Evolutionary conservation across 192 early-diverging fungal species (phyloP), one percentile per base, ranked within the genome.

Genomic region (Coemansia pectinata): DNA sequence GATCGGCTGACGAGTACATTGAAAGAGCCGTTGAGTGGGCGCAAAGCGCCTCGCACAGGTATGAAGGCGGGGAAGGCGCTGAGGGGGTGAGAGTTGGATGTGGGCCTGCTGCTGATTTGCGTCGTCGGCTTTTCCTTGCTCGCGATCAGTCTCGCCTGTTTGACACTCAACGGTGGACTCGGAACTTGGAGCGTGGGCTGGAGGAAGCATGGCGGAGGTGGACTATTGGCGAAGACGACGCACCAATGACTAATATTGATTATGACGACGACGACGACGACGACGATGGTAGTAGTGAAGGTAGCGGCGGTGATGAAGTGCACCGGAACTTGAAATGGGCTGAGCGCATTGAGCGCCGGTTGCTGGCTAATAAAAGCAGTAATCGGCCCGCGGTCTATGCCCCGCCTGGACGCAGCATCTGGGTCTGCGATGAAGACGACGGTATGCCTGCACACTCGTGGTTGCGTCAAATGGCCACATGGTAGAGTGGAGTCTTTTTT

Each of bases 141-240:
- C 87, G 95, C 34, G 96, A 98, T 47, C 68, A 58, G n/a, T 91
- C 88, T 42, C 85, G 89, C 5, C 76, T 98, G 38, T 98, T 96
- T 85, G 94, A 98, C 76, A 98, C 96, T 27, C 74, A 77, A 33
- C 85, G 90, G 14, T 96, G 92, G 93, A 95, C 94, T 2, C 77
- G 90, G 33, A 91, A 92, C 66, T 73, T 98, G 44, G 95, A 96
- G 83, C 74, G 73, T 5, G 94, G 92, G 0, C 82, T 86, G 50
- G 53, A 52, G 25, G 90, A 90, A 70, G 90, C 91, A 9, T 94
- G 92, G 92, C 82, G 78, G 17, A 86, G 89, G 48, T 93, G 91
- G 91, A 87, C 64, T 33, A 65, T 70, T 4, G 81, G 81, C 57
- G 76, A 83, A 27, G 81, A 83, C 70, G 79, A 81, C 40, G 29